A percentile compares a stretch with the other conserved stretches of the same genome.
phyloP scores from a whole-genome alignment of 108 stramenopile species.

The Heterococcus sp. region DNA sequence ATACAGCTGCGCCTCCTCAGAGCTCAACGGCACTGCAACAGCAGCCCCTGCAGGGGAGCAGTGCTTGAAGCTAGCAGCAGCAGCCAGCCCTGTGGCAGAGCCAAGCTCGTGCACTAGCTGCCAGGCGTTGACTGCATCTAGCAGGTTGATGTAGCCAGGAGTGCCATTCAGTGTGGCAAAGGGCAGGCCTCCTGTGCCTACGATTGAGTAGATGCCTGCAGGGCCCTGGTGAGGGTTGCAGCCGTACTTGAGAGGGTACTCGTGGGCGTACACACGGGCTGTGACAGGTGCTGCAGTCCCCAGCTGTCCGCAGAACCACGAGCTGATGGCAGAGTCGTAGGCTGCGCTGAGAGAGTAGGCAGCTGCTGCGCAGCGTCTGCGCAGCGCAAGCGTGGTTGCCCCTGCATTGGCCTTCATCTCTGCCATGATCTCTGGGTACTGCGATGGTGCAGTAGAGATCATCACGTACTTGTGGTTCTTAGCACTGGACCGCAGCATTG shows the following conservation, averaged over 20 bases:
- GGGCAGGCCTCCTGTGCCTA: constrained; percentile 68
- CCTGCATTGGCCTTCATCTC: constrained; percentile 74
- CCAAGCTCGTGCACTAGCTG: constrained; percentile 90
- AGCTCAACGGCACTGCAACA: constrained; percentile 85
- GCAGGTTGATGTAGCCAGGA: constrained; percentile 96
- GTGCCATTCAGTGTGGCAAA: constrained; percentile 83
- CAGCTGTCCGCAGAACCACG: constrained; percentile 68
- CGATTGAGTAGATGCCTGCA: constrained; percentile 74
- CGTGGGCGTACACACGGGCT: constrained; percentile 80
- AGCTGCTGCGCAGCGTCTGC: constrained; percentile 76
- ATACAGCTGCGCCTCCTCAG: constrained; percentile 62
- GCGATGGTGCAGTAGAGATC: constrained; percentile 80
- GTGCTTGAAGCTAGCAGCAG: constrained; percentile 97
- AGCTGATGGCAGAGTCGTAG: constrained; percentile 89
- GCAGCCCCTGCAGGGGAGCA: constrained; percentile 95
- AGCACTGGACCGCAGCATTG: constrained; percentile 92
- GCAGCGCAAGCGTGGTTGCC: constrained; percentile 74
- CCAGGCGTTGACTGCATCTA: constrained; percentile 96
- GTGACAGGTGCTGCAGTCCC: constrained; percentile 59
- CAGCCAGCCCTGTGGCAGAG: constrained; percentile 79
- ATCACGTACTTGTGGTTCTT: constrained; percentile 96
- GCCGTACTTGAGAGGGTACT: constrained; percentile 87
- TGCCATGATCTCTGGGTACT: constrained; percentile 75
- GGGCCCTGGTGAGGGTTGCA: constrained; percentile 95
- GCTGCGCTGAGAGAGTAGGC: constrained; percentile 84